Percentiles rank a stretch among this genome's conserved stretches.
Conservation (phyloP, 805 yeast species). For the Candida maesae region DNA sequence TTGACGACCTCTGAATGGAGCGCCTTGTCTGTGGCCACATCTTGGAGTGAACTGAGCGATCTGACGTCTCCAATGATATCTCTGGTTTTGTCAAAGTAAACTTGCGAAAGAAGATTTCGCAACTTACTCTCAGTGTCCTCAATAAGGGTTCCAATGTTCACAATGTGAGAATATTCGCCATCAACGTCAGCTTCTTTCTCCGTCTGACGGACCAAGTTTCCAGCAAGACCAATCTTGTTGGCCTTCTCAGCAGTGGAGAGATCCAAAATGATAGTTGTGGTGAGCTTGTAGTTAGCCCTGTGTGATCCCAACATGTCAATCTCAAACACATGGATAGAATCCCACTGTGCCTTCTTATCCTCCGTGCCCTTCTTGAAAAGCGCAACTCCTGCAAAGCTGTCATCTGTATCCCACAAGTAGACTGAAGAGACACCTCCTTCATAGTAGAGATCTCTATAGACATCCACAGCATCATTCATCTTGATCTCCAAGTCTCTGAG, state of each 20-base stretch:
- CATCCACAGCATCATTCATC: slow-evolving; percentile 88
- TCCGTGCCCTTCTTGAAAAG: slow-evolving; percentile 68
- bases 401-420: slow-evolving; percentile 82
- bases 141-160: slow-evolving; percentile 78
- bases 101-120: slow-evolving; percentile 86
- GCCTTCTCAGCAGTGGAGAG: slow-evolving; percentile 35
- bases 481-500: slow-evolving; percentile 72
- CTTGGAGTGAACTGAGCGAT: slow-evolving; percentile 27
- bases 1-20: slow-evolving; percentile 34
- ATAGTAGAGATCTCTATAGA: slow-evolving; percentile 89
- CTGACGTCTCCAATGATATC: slow-evolving; percentile 77
- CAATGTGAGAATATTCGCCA: slow-evolving; percentile 48
- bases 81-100: slow-evolving; percentile 90
- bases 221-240: slow-evolving; percentile 55
- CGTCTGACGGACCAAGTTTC: slow-evolving; percentile 82
- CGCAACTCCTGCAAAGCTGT: slow-evolving; percentile 87
- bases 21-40: slow-evolving; percentile 24
- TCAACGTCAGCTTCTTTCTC: slow-evolving; percentile 30
- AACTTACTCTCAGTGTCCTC: slow-evolving; percentile 87
- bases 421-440: slow-evolving; percentile 92
- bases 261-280: slow-evolving; percentile 85
- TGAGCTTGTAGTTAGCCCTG: slow-evolving; percentile 52
- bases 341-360: slow-evolving; percentile 55
- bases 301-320: slow-evolving; percentile 9
- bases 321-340: slow-evolving; percentile 90